Conservation (phyloP, 495 filamentous ascomycete genomes). For the Penicillium ucsense region DNA sequence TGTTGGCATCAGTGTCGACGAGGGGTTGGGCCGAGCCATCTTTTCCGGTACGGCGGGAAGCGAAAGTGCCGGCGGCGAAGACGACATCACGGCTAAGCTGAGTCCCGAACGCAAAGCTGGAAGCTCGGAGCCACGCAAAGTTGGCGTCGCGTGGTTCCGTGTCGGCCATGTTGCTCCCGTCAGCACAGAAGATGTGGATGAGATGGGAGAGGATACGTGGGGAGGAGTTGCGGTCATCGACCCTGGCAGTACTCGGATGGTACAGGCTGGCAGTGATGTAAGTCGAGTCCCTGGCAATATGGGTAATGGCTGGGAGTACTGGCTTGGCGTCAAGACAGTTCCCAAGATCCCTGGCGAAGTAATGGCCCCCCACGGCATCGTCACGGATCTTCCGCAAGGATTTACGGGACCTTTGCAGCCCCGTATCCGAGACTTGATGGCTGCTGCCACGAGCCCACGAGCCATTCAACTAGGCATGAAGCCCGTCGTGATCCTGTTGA, state of each 20-base stretch:
- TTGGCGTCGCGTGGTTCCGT: constrained; percentile 80
- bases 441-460: constrained; percentile 77
- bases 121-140: constrained; percentile 22
- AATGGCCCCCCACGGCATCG: constrained; percentile 32
- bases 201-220: constrained; percentile 62
- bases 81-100: constrained; percentile 49
- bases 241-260: constrained; percentile 73
- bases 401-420: constrained; percentile 61
- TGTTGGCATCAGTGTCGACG: constrained; percentile 78
- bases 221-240: constrained; percentile 75
- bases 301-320: constrained; percentile 74
- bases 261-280: constrained; percentile 73
- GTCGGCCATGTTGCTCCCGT: constrained; percentile 61
- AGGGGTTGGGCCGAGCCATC: constrained; percentile 63
- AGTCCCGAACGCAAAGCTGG: constrained; percentile 21
- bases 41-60: constrained; percentile 47
- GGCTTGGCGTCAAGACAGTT: constrained; percentile 60
- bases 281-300: constrained; percentile 65
- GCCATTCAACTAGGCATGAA: constrained; percentile 80
- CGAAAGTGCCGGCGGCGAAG: constrained; percentile 50
- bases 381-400: constrained; percentile 35
- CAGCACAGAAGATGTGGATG: constrained; percentile 44
- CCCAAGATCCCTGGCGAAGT: constrained; percentile 29
- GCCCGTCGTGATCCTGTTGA: constrained; percentile 76
- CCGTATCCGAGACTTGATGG: constrained; percentile 73